Evolutionary conservation across 2,329 filamentous ascomycete species (phyloP).

Genomic region (Lachnellula hyalina): DNA sequence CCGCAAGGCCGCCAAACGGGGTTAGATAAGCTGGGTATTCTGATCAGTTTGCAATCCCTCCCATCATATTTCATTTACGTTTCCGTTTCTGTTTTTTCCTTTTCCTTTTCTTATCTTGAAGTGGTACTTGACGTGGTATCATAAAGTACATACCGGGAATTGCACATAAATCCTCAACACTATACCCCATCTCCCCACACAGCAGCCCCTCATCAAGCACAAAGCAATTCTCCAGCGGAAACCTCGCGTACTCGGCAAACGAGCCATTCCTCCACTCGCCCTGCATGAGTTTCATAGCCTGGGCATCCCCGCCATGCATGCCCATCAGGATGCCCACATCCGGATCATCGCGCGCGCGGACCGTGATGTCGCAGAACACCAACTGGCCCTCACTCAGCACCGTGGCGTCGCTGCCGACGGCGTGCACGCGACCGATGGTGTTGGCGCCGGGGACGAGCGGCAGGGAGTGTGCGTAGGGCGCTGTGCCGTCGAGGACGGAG

Average conservation of each 20-base stretch:
- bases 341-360: conserved; percentile 33
- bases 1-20: conserved; percentile 40
- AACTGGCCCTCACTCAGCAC: conserved; percentile 31
- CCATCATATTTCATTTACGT: too few relatives aligned
- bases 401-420: conserved; percentile 32
- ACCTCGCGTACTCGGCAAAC: conserved; percentile 32
- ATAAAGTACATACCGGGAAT: neutral
- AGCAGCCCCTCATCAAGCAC: conserved; percentile 31
- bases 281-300: conserved; percentile 25
- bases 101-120: neutral
- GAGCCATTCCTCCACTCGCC: conserved; percentile 32
- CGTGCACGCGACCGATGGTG: conserved; percentile 33
- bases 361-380: conserved; percentile 32
- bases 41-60: too few relatives aligned
- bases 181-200: conserved; percentile 15
- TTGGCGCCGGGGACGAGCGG: conserved; percentile 29
- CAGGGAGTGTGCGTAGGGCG: conserved; percentile 27
- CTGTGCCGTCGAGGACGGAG: conserved; percentile 35
- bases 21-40: neutral
- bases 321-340: conserved; percentile 29
- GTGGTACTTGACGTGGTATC: neutral
- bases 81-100: neutral
- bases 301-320: conserved; percentile 26
- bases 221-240: conserved; percentile 35
- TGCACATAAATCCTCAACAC: conserved; percentile 6